Base-by-base conservation (phyloP, 306 rosid genomes). In the Acacia crassicarpa region DNA sequence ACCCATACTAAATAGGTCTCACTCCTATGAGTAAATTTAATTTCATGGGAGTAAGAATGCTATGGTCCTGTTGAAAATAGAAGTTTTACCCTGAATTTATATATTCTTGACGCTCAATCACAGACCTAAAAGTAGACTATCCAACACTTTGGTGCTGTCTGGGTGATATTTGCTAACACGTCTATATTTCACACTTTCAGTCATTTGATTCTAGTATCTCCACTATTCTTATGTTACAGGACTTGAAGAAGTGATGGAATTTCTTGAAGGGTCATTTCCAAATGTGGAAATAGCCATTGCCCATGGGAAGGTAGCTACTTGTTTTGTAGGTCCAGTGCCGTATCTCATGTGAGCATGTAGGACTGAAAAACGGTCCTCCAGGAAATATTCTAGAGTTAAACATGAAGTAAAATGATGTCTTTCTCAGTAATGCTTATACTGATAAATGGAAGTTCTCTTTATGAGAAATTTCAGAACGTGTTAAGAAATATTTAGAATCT, bases 281-380 rank as follows among this genome's bases (percentile, higher is more conserved):
- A 77, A 81, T 80, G 91, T 92, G 82, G 94, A 95, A 87, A 91
- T 95, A 85, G 99, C 97, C 82, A 82, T 91, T 87, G 99, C 97
- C 77, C 99, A 95, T 53, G 97, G 99, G 82, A 89, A 95, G 97
- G 99, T 95, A 88, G 80, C 84, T 72, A 74, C 80, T 78, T 72
- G 53, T 49, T 88, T 76, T 73, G 74, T 75, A 81, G 78, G 80
- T 48, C 87, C 81, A 32, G 30, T 83, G 58, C 53, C 63, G 43
- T 79, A 58, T 84, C 67, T 84, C 68, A 51, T 43, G 45, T 61
- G 84, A 75, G 35, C 82, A 40, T 27, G 82, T 63, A 54, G 82
- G 80, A 75, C 67, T 70, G 61, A 75, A 80, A 78, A 78, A 30
- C 56, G 44, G 40, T 78, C 58, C 54, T 51, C 30, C 72, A 62